Evolutionary conservation across 495 filamentous ascomycete genomes (phyloP).

Genomic region (Hypoxylon intermedium): DNA sequence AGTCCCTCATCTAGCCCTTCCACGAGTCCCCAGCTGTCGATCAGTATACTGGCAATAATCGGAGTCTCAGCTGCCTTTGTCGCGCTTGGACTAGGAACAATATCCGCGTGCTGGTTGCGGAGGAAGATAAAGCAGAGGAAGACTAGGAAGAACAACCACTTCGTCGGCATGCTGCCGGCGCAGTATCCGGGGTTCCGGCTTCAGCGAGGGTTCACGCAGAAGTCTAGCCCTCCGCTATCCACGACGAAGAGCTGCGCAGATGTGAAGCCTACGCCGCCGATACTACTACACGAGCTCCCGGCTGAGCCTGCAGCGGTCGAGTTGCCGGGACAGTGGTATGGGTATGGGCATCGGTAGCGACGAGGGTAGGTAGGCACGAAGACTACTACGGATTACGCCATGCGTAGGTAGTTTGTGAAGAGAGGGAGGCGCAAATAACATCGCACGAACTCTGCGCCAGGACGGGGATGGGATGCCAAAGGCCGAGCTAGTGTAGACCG

Average conservation of each 20-base stretch:
- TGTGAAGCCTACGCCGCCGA: background rate
- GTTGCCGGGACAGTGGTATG: background rate
- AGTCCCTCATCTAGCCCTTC: background rate
- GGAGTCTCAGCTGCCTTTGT: background rate
- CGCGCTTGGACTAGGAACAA: background rate
- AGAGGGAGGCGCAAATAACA: too few relatives aligned
- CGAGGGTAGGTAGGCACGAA: too few relatives aligned
- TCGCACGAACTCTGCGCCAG: too few relatives aligned
- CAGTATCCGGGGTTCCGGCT: conserved; percentile 12
- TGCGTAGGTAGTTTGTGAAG: too few relatives aligned
- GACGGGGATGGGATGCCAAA: too few relatives aligned
- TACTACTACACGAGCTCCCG: background rate
- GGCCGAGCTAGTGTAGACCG: too few relatives aligned
- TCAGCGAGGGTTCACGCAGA: conserved; percentile 6
- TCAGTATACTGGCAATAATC: background rate
- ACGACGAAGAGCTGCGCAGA: background rate
- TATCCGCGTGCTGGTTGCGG: background rate
- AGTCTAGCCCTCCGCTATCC: background rate
- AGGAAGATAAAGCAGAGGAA: background rate
- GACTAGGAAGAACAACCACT: conserved; percentile 1
- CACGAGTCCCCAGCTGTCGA: background rate
- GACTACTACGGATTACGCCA: too few relatives aligned
- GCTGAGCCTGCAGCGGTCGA: conserved; percentile 1
- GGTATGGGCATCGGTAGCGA: background rate
- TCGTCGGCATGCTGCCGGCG: conserved; percentile 11